Evolutionary conservation across 441 rosid species (phyloP), one percentile per base, ranked within the genome.

Genomic region (Syzygium malaccense): DNA sequence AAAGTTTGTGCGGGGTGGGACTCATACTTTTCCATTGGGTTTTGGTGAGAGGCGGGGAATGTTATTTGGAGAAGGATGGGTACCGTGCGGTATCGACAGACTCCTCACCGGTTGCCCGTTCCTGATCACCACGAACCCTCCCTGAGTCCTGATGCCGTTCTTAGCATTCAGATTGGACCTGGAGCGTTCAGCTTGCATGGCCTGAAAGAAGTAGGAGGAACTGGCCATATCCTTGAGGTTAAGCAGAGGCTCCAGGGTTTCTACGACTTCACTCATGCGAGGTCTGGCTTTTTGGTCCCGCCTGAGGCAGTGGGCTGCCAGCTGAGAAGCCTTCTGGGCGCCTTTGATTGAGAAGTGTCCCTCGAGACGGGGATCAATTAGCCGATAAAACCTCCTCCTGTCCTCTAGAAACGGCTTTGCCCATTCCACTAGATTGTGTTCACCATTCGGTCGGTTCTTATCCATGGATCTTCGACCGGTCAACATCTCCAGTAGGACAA

Each of bases 391-490:
- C 89, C 92, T 90, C 89, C 93, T 95, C 91, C 90, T 95, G 92
- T 95, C 96, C 62, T 89, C 91, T 32, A 95, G 93, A 94, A 92
- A 95, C 4, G 95, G 97, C 90, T 93, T 93, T 64, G 95, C 95
- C 96, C 96, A 95, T 91, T 95, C 95, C 2, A 93, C 97, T 62
- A 95, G 93, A 91, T 94, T 95, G 85, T 94, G 96, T 90, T 95
- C 95, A 87, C 95, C 96, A 75, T 94, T 95, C 28, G 97, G 95
- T 26, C 97, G 93, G 88, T 92, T 94, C 92, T 95, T 95, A 91
- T 95, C 97, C 88, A 95, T 94, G 14, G 97, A 87, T 93, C 97
- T 92, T 90, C 96, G 90, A n/a, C 97, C 97, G 8, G 96, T 95
- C 90, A 95, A 90, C 93, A 95, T 93, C 89, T 95, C 97, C 64